Evolutionary conservation across 78 protist genomes (phyloP), one percentile per base, ranked within the genome.

Genomic region (Dictyostelium purpureum): DNA sequence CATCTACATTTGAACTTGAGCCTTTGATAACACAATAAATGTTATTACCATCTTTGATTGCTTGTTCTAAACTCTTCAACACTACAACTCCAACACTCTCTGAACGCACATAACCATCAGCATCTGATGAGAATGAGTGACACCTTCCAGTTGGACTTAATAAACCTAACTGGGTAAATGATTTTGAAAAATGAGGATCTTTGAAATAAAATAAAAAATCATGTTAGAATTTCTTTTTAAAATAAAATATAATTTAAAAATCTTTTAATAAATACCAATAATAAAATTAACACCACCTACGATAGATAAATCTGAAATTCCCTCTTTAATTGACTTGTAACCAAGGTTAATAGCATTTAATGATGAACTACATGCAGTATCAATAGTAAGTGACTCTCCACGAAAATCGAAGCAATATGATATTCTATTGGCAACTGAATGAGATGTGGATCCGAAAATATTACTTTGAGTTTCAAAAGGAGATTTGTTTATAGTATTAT

Each of bases 321-420:
- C 95, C 6, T 4, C 7, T 12, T 80, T 42, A 31, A 96, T 16
- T 18, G 74, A 61, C n/a, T 37, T 21, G 47, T 4, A 0, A 14
- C 97, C 97, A 37, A 65, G 6, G 28, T 70, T 42, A 28, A 89
- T 2, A 18, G 97, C 97, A 11, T 87, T 90, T 7, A 96, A 73
- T 6, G 96, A 70, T 24, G 94, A 66, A 12, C 97, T 82, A 82
- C 98, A 97, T 6, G 98, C 98, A 18, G 98, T 96, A 73, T 97
- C 98, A 10, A 96, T 0, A 0, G 95, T 7, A 16, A 97, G 0
- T 1, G 96, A 79, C 12, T 97, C 96, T 1, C 98, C 88, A 51
- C 69, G 76, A 4, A 79, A 67, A 49, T 79, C 77, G n/a, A 49
- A 79, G 3, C 51, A 33, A 49, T 49, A 66, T 2, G 88, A 79